Base-by-base conservation (phyloP, 1,139 yeast species). In the Saccharomycopsis hybrid region DNA sequence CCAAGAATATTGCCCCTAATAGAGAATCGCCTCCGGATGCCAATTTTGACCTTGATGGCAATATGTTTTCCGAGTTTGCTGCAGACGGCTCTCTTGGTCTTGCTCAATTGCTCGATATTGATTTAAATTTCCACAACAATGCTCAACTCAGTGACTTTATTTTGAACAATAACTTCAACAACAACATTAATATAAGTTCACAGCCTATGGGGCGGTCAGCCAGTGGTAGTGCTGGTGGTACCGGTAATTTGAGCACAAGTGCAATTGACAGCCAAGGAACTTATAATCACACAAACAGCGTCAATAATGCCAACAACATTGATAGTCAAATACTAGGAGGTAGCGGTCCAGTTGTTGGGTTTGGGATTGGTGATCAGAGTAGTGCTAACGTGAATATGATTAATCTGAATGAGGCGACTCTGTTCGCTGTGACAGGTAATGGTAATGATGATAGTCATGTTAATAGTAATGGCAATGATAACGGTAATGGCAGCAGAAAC, bases 51-150 rank as follows among this genome's bases (percentile, higher is more conserved):
- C n/a, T 46, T 37, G 75, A 59, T 56, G 64, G 58, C 24, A 48
- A 61, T 40, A 62, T 72, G 62, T 63, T 72, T 57, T 70, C 70
- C 55, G 84, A 78, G 55, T 80, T 80, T 64, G 84, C 80, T 9
- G 84, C 84, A 11, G 87, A 80, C 65, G 85, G 85, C 0, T 80
- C 86, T 0, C 64, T 80, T 44, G 87, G 85, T 0, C 65, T 80
- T 52, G 83, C 80, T 2, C 80, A 80, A 24, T 74, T 78, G 57
- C 64, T 80, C 52, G 78, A 74, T 43, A 66, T 69, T 53, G 69
- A 55, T 40, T 47, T 59, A 39, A 54, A 54, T 32, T 44, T 44
- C 42, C 41, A 31, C 36, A 46, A 43, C 54, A 31, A 38, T 32
- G 29, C 2, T 8, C 2, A 40, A 5, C 39, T 33, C 18, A 40